phyloP scores from a whole-genome alignment of 2,329 filamentous ascomycete genomes.

The Sphaerulina vaccinii region DNA sequence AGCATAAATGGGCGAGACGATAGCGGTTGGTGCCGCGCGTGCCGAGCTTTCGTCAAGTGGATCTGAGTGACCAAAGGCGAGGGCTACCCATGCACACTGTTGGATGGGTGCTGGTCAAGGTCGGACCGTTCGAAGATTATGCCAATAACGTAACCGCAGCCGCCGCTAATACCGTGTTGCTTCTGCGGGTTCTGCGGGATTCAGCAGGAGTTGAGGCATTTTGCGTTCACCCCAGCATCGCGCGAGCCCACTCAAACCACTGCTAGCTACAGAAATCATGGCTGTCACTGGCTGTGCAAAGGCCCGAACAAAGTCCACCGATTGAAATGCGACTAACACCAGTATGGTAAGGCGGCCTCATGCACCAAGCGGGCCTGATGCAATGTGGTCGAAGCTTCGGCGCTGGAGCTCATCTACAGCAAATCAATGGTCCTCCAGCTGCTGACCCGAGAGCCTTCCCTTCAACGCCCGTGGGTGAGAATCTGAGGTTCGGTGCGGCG shows the following conservation, averaged over 20 bases:
- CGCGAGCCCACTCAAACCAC: constrained; percentile 11
- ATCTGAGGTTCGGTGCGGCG: constrained; percentile 3
- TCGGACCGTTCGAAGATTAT: constrained; percentile 25
- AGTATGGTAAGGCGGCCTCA: neutral
- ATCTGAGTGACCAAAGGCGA: too few species aligned
- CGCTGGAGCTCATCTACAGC: constrained; percentile 6
- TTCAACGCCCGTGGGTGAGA: neutral
- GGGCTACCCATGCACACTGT: constrained; percentile 8
- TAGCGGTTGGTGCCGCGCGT: constrained; percentile 22
- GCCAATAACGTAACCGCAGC: constrained; percentile 23
- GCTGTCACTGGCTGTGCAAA: constrained; percentile 13
- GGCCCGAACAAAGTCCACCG: constrained; percentile 15
- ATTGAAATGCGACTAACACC: neutral
- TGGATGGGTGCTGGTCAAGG: constrained; percentile 16
- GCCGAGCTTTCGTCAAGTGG: constrained; percentile 23
- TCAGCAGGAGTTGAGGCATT: constrained; percentile 12
- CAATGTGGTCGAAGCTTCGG: constrained; percentile 7
- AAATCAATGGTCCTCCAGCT: constrained; percentile 2
- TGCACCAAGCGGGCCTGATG: constrained; percentile 3
- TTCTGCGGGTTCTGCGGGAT: neutral
- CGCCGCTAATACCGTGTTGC: constrained; percentile 19
- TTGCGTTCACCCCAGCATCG: constrained; percentile 14
- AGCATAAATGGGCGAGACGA: constrained; percentile 7
- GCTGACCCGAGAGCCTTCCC: constrained; percentile 9
- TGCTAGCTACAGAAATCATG: too few species aligned